phyloP scores from a whole-genome alignment of 768 basidiomycete genomes.

The Lentinula boryana region DNA sequence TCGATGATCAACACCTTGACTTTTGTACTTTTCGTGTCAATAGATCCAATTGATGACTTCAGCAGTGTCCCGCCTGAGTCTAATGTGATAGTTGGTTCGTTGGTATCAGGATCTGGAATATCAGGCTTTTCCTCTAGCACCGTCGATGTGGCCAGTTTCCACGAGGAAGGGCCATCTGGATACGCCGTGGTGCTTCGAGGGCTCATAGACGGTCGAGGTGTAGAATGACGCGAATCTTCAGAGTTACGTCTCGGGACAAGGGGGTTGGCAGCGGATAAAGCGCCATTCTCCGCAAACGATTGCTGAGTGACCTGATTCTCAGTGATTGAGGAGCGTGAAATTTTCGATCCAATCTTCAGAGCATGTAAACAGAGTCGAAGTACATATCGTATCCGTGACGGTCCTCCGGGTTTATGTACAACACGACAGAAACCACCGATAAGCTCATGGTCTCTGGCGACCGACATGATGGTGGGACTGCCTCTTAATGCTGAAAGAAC shows the following conservation, averaged over 20 bases:
- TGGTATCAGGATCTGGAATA: slow-evolving; percentile 18
- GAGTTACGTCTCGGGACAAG: slow-evolving; percentile 38
- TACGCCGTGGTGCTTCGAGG: slow-evolving; percentile 47
- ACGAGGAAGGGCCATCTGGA: slow-evolving; percentile 25
- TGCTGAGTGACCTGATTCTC: slow-evolving; percentile 1
- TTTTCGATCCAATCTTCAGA: slow-evolving; percentile 40
- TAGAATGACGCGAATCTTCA: slow-evolving; percentile 28
- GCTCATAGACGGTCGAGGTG: slow-evolving; percentile 44
- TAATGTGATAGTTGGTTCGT: slow-evolving; percentile 42
- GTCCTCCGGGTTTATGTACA: slow-evolving; percentile 86
- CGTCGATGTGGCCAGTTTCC: slow-evolving; percentile 27
- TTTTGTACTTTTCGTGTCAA: slow-evolving; percentile 34
- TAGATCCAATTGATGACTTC: slow-evolving; percentile 54
- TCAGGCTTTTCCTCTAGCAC: slow-evolving; percentile 25
- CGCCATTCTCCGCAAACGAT: neutral
- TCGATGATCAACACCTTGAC: slow-evolving; percentile 81
- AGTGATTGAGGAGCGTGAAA: slow-evolving; percentile 11
- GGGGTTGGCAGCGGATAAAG: slow-evolving; percentile 5
- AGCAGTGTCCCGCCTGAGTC: slow-evolving; percentile 64
- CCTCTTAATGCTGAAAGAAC: slow-evolving; percentile 70
- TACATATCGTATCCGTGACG: slow-evolving; percentile 60
- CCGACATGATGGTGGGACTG: slow-evolving; percentile 52
- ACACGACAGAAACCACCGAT: slow-evolving; percentile 87
- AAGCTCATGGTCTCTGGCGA: slow-evolving; percentile 65
- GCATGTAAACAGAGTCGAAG: slow-evolving; percentile 60